phyloP scores from a whole-genome alignment of 2,329 filamentous ascomycete genomes.

The Cladobotryum mycophilum region DNA sequence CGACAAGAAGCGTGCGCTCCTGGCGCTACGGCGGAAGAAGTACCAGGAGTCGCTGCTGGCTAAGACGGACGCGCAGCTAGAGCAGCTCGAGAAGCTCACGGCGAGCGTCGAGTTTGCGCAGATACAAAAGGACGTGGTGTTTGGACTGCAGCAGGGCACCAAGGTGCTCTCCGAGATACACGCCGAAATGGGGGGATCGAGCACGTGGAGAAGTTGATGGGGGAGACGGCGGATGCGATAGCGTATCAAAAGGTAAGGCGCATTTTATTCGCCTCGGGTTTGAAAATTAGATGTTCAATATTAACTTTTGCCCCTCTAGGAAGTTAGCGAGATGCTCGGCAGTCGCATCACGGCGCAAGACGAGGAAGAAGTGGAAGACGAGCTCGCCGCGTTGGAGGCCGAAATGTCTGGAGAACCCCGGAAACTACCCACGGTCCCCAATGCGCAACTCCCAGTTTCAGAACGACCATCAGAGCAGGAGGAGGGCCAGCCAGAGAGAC shows the following conservation, averaged over 20 bases:
- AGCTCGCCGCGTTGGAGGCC: constrained; percentile 72
- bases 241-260: constrained; percentile 77
- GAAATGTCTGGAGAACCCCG: constrained; percentile 23
- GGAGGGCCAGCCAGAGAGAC: constrained; percentile 26
- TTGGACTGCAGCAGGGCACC: constrained; percentile 86
- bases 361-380: constrained; percentile 96
- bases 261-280: not conserved
- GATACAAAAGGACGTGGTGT: constrained; percentile 94
- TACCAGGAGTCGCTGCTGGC: constrained; percentile 86
- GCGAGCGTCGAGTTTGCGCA: constrained; percentile 89
- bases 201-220: constrained; percentile 90
- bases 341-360: constrained; percentile 88
- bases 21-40: constrained; percentile 90
- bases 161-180: constrained; percentile 86
- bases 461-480: constrained; percentile 16
- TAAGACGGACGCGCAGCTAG: constrained; percentile 91
- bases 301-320: constrained; percentile 45
- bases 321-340: constrained; percentile 86
- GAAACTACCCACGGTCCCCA: constrained; percentile 26
- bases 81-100: constrained; percentile 83
- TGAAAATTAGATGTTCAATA: not conserved
- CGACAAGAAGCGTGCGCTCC: constrained; percentile 74
- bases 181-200: constrained; percentile 94
- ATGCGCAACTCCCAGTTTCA: constrained; percentile 26
- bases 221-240: constrained; percentile 81